Base-by-base conservation (phyloP, 768 basidiomycete species). In the Tricholoma hemisulphureum region DNA sequence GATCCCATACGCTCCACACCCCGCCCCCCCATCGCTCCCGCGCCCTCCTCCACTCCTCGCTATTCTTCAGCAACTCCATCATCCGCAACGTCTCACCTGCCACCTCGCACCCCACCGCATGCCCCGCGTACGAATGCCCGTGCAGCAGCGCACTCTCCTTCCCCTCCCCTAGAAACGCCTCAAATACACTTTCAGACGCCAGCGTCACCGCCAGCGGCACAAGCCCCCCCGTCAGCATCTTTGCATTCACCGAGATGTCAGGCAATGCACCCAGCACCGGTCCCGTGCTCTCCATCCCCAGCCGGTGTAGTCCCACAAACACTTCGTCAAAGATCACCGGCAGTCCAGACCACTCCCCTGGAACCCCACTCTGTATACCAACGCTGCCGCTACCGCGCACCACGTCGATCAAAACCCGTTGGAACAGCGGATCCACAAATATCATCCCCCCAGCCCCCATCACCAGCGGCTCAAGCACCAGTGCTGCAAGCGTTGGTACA, bases 381-480 rank as follows among this genome's bases (percentile, higher is more conserved):
- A 54, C 28, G 2, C 20, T 43, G 14, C 23, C 26, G 6, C 56
- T 61, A 10, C 55, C 58, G 57, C 96, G 86, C 5, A 92, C 90
- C 2, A 85, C 81, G 64, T 97, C 93, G 37, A 98, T 75, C 61
- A 98, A 71, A 28, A 94, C 77, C 24, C 92, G 83, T 69, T 98
- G 96, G 80, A 96, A 98, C 41, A 98, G 85, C 8, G 96, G 96
- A 68, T 98, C 96, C 23, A 98, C 93, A 66, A 98, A 98, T 28
- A 94, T 79, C 96, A 98, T 98, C 0, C 96, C 96, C 0, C 93
- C 96, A 0, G 96, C 95, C 13, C 96, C 96, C 83, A 98, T 90
- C 23, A 95, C 83, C 21, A 95, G 79, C 0, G 96, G 96, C 68
- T 98, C 96, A 26, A 98, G 75, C 6, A 98, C 86, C 16, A 98